A percentile compares a stretch with the other conserved stretches of the same genome.
Evolutionary conservation across 345 rosid genomes (phyloP).

Genomic region (Fremontodendron californicum): DNA sequence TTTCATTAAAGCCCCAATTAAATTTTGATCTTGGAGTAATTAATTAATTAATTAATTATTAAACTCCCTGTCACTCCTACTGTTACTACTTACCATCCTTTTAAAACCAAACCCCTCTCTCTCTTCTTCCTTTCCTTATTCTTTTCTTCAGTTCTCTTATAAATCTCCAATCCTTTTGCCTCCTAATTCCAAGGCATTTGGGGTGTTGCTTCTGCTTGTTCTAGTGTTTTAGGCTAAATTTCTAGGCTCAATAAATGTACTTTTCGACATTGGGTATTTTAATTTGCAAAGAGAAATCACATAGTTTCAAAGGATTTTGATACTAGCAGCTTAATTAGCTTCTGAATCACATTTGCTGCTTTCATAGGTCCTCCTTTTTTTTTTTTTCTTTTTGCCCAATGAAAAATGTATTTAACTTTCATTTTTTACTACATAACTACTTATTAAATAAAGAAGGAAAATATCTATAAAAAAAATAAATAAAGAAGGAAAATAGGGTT

Average conservation of each 20-base stretch:
- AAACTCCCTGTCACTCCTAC: too few relatives aligned
- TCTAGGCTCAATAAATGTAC: neutral
- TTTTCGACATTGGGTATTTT: neutral
- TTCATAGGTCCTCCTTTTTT: neutral
- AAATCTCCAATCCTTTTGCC: too few relatives aligned
- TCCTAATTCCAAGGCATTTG: neutral
- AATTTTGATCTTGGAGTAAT: too few relatives aligned
- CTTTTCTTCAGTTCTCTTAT: too few relatives aligned
- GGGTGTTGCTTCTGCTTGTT: neutral
- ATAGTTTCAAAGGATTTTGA: neutral
- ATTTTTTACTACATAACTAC: too few relatives aligned
- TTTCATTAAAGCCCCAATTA: too few relatives aligned
- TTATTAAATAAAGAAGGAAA: too few relatives aligned
- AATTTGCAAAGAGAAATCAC: neutral
- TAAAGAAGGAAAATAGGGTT: conserved; percentile 13
- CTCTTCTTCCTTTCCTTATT: neutral
- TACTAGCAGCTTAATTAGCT: too few relatives aligned
- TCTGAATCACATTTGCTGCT: too few relatives aligned
- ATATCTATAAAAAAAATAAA: too few relatives aligned
- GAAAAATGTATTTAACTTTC: neutral
- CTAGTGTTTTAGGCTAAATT: neutral
- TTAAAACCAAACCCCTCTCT: neutral
- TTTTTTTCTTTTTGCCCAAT: neutral
- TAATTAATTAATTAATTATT: too few relatives aligned
- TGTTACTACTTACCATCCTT: neutral